A percentile compares a stretch with the other conserved stretches of the same genome.
phyloP scores from a whole-genome alignment of 2,329 filamentous ascomycete genomes.

The Elsinoe batatas region DNA sequence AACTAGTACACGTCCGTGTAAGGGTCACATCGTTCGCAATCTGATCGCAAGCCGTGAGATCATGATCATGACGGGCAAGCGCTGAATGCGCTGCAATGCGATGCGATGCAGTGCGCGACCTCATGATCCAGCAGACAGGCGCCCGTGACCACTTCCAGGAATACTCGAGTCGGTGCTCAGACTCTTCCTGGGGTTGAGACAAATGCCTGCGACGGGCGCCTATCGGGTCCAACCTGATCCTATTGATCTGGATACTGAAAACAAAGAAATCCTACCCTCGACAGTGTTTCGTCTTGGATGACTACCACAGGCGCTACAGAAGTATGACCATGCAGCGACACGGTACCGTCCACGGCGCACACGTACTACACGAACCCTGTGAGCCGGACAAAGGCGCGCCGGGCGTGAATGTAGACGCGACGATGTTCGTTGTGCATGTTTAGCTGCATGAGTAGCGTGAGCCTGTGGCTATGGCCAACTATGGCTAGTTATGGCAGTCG shows the following conservation, averaged over 20 bases:
- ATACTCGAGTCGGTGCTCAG: constrained; percentile 5
- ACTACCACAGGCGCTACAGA: constrained; percentile 6
- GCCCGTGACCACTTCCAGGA: constrained; percentile 8
- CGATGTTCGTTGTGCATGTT: not conserved
- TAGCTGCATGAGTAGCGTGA: constrained; percentile 11
- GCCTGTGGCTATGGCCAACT: not conserved
- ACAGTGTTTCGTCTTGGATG: not conserved
- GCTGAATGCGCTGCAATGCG: not conserved
- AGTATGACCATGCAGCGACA: constrained; percentile 10
- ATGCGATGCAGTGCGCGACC: not conserved
- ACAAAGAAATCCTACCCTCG: not conserved
- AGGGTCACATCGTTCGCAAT: not conserved
- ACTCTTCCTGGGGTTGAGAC: not conserved
- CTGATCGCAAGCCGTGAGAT: not conserved
- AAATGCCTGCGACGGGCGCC: not conserved
- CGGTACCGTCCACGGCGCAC: not conserved
- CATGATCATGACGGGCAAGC: not conserved
- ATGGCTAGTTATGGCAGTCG: not conserved
- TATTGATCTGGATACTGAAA: not conserved
- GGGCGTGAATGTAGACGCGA: not conserved
- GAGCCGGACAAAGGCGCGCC: not conserved
- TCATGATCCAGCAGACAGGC: constrained; percentile 11
- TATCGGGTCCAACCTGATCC: not conserved
- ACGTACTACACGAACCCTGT: not conserved
- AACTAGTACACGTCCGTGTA: not conserved